Base-by-base conservation (phyloP, 371 early-diverging fungal genomes). In the Phascolomyces articulosus region DNA sequence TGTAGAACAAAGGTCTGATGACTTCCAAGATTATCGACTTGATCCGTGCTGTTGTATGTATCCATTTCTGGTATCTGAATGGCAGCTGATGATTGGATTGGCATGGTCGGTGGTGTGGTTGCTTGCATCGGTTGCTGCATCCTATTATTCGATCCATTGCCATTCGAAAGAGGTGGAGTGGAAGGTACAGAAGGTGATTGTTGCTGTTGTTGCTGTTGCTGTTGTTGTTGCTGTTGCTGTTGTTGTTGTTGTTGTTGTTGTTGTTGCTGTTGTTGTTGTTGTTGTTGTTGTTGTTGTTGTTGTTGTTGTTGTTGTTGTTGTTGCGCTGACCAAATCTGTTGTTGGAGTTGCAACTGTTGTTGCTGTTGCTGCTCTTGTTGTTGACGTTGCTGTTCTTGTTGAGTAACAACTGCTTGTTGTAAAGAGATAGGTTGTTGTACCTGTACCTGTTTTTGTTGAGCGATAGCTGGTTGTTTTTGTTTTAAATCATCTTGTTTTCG, bases 1-100 rank as follows among this genome's bases (percentile, higher is more conserved):
- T 76, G 79, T 13, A 81, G 62, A 26, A 73, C 72, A 59, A 81
- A 78, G 9, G 58, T 65, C 60, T 65, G 65, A 16, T 51, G 65
- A 41, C 29, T 44, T 44, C 44, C 48, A 27, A 41, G 21, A 48
- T 41, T 60, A 48, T 60, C 60, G 60, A 20, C 48, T 28, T 31
- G 44, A 60, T 51, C 51, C 28, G 51, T 51, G 51, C 28, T 60
- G 51, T 51, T 34, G 57, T 64, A 57, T 8, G 18, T 48, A 56
- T 47, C 57, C 31, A 64, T 38, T 29, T 64, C 58, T 28, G 47
- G 64, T 47, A 40, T 34, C 40, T 8, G 63, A 18, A n/a, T 53
- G 29, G 23, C 64, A 53, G 60, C 60, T 47, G 60, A 59, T 27
- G 47, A 59, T 28, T 59, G 60, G 8, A 59, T 55, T 58, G 51